Conservation (phyloP, 805 yeast species). For the Teunomyces tritomae region DNA sequence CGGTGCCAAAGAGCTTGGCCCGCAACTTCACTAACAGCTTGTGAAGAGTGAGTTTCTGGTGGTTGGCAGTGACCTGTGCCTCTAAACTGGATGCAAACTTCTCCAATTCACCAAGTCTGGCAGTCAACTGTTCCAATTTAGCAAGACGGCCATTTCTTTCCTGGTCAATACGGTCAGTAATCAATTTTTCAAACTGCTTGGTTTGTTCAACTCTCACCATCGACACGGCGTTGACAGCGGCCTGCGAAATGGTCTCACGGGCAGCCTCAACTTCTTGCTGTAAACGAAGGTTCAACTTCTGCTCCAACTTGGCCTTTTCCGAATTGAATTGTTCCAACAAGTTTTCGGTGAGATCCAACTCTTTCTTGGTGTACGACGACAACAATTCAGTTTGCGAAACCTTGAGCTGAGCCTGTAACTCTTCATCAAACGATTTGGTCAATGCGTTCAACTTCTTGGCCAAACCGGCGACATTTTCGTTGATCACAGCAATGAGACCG, state of each 20-base stretch:
- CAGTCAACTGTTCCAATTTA: constrained; percentile 58
- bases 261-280: constrained; percentile 65
- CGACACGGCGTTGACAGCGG: constrained; percentile 71
- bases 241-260: constrained; percentile 59
- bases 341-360: constrained; percentile 55
- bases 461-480: constrained; percentile 30
- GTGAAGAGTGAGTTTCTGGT: constrained; percentile 31
- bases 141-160: constrained; percentile 76
- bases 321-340: constrained; percentile 59
- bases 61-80: constrained; percentile 31
- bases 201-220: constrained; percentile 68
- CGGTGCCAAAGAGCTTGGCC: constrained; percentile 23
- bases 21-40: constrained; percentile 33
- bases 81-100: constrained; percentile 47
- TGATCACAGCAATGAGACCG: constrained; percentile 29
- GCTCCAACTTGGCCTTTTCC: constrained; percentile 60
- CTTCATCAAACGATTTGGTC: constrained; percentile 35
- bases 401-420: constrained; percentile 33
- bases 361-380: constrained; percentile 42
- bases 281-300: constrained; percentile 57
- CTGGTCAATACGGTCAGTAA: constrained; percentile 50
- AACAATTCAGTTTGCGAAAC: constrained; percentile 39
- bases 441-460: constrained; percentile 31
- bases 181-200: constrained; percentile 58
- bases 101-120: constrained; percentile 55